A percentile compares a stretch with the other conserved stretches of the same genome.
Evolutionary conservation across 345 rosid genomes (phyloP).

Genomic region (Salix udensis): DNA sequence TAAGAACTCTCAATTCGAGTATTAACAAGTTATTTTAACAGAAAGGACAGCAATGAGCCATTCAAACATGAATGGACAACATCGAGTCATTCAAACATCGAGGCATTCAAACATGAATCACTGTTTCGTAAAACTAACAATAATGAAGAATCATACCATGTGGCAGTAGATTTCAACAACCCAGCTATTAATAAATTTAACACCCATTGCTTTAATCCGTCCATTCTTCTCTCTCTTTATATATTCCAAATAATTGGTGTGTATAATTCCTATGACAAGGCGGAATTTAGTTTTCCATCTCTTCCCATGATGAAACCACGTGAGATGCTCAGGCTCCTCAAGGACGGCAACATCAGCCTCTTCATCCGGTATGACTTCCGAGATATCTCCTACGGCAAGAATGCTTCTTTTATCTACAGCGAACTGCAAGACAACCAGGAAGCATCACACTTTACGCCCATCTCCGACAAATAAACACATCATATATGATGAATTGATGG

Average conservation of each 20-base stretch:
- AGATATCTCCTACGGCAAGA: constrained; percentile 82
- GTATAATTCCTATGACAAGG: constrained; percentile 69
- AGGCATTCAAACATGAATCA: neutral
- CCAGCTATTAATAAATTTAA: constrained; percentile 63
- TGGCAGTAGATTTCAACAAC: constrained; percentile 87
- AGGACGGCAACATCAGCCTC: constrained; percentile 88
- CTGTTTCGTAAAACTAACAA: neutral
- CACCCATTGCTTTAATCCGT: constrained; percentile 52
- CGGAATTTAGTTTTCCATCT: constrained; percentile 84
- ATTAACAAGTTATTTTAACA: neutral
- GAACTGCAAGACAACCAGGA: constrained; percentile 49
- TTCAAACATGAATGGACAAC: neutral
- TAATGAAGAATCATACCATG: constrained; percentile 48
- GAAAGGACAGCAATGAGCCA: neutral
- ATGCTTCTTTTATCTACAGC: constrained; percentile 83
- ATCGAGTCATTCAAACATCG: neutral
- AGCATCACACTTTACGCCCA: neutral
- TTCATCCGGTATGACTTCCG: constrained; percentile 64
- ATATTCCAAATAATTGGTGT: constrained; percentile 91
- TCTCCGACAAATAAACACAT: neutral
- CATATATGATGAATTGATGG: neutral
- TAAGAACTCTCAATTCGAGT: neutral
- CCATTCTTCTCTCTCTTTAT: constrained; percentile 87
- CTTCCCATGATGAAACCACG: constrained; percentile 98
- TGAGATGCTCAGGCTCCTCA: constrained; percentile 98